Percentiles rank a stretch among this genome's conserved stretches.
Conservation (phyloP, 352 stramenopile species). For the Globisporangium paroecandrum region DNA sequence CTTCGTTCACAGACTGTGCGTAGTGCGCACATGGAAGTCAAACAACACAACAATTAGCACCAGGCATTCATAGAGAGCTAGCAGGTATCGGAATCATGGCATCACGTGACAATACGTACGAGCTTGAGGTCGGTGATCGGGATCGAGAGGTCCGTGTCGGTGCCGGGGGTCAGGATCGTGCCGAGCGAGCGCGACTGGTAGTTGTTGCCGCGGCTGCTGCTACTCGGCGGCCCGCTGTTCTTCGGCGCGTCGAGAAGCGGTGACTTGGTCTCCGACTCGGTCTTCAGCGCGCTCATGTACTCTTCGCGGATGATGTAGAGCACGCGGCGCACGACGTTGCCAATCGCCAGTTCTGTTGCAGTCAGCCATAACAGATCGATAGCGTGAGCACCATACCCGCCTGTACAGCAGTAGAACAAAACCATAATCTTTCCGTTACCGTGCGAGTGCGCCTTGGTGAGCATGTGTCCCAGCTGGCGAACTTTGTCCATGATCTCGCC, state of each 20-base stretch:
- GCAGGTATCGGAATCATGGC: not conserved
- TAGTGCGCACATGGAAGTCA: not conserved
- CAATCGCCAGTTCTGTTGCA: conserved; percentile 71
- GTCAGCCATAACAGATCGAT: not conserved
- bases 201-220: conserved; percentile 42
- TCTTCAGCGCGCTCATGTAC: conserved; percentile 71
- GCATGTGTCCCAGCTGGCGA: conserved; percentile 72
- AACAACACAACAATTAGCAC: not conserved
- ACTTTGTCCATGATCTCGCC: conserved; percentile 86
- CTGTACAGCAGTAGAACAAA: not conserved
- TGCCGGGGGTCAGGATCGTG: conserved; percentile 78
- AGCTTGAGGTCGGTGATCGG: conserved; percentile 81
- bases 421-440: conserved; percentile 19
- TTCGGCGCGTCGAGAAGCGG: conserved; percentile 3
- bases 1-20: conserved; percentile 90
- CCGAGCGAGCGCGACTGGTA: conserved; percentile 72
- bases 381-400: not conserved
- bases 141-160: conserved; percentile 77
- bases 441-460: conserved; percentile 76
- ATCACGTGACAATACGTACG: conserved; percentile 25
- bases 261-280: conserved; percentile 23
- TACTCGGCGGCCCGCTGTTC: conserved; percentile 1
- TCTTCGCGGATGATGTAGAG: conserved; percentile 89
- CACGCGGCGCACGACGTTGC: conserved; percentile 87
- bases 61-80: not conserved